These are phyloP conservation scores for Colletotrichum liaoningense DNA, from an alignment of 2,329 filamentous ascomycete species.

Conservation along the genomic window DNA sequence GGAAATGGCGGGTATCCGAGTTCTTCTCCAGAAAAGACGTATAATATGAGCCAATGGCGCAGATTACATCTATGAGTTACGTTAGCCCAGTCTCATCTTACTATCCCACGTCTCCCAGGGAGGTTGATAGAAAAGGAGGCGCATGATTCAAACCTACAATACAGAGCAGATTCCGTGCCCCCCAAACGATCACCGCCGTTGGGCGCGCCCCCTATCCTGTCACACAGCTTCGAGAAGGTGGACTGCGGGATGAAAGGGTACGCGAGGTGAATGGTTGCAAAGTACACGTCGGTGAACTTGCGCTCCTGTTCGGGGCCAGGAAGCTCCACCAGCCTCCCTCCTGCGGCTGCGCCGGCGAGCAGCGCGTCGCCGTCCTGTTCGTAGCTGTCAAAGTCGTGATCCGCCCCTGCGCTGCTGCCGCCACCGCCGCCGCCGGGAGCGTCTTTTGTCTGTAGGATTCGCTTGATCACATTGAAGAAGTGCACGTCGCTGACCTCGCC, in stretches of 20 bases:
- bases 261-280: not conserved
- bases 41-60: slow-evolving; percentile 48
- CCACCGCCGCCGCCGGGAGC: not conserved
- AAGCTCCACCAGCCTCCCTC: slow-evolving; percentile 11
- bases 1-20: slow-evolving; percentile 11
- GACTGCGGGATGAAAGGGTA: not conserved
- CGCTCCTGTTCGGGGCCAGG: slow-evolving; percentile 15
- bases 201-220: not conserved
- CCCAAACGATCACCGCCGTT: not conserved
- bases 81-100: not conserved
- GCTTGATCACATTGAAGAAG: slow-evolving; percentile 49
- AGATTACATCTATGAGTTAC: slow-evolving; percentile 31
- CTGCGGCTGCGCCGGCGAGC: slow-evolving; percentile 15
- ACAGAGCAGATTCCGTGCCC: not conserved
- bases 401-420: not conserved
- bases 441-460: slow-evolving; percentile 35
- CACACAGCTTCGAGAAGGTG: not conserved
- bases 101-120: not conserved
- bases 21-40: slow-evolving; percentile 39
- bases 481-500: slow-evolving; percentile 52
- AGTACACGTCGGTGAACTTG: not conserved
- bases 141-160: not conserved
- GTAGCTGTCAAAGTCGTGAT: slow-evolving; percentile 41
- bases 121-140: not conserved
- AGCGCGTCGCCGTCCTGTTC: slow-evolving; percentile 37